phyloP scores from a whole-genome alignment of 441 rosid species.

The Erysimum cheiri region DNA sequence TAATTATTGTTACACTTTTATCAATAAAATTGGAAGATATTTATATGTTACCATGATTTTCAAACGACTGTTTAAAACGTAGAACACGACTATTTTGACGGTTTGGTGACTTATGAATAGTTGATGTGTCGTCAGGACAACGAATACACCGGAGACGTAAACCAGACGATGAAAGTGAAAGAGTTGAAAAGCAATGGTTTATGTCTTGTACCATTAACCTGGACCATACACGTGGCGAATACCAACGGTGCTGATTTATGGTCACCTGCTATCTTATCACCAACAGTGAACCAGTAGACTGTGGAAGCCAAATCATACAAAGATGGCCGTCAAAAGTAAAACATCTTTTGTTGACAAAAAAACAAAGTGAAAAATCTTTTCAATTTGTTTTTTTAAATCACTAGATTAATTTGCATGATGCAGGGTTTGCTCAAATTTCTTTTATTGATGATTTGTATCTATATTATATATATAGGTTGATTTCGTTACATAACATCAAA shows the following conservation, averaged over 20 bases:
- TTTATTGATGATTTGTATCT: no score
- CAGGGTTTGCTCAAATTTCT: no score
- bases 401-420: no score
- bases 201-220: conserved; percentile 66
- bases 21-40: not conserved
- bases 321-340: not conserved
- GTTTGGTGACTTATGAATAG: conserved; percentile 21
- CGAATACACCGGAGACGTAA: conserved; percentile 5
- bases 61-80: not conserved
- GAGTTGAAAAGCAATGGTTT: conserved; percentile 73
- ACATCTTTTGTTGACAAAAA: not conserved
- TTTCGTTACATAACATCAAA: no score
- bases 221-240: conserved; percentile 55
- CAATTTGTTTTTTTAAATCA: no score
- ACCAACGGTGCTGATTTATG: conserved; percentile 83
- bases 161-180: conserved; percentile 42
- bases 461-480: no score
- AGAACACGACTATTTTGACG: not conserved
- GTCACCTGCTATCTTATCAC: conserved; percentile 49
- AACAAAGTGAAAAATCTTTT: no score
- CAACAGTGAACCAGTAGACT: not conserved
- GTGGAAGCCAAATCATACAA: conserved; percentile 2
- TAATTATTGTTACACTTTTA: not conserved
- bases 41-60: not conserved
- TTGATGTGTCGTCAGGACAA: conserved; percentile 26